Evolutionary conservation across 2,329 filamentous ascomycete genomes (phyloP).

Genomic region (Ophiognomonia clavigignenti-juglandacearum): DNA sequence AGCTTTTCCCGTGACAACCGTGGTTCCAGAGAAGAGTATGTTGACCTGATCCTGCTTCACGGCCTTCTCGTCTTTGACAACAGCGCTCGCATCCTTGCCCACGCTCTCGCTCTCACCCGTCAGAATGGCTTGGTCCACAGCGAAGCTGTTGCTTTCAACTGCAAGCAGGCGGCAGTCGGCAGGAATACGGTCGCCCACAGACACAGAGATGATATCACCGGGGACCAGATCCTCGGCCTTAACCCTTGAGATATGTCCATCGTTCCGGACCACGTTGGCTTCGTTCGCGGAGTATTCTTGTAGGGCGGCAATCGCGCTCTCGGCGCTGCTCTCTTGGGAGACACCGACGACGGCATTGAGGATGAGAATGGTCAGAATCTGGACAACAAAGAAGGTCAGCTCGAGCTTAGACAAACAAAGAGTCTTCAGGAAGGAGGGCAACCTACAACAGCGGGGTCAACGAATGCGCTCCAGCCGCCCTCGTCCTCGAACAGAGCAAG

Average conservation of each 20-base stretch:
- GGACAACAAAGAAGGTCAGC: neutral
- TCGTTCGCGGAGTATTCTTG: conserved; percentile 99
- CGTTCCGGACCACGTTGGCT: conserved; percentile 83
- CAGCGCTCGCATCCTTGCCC: conserved; percentile 66
- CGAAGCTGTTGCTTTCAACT: conserved; percentile 96
- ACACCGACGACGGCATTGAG: conserved; percentile 97
- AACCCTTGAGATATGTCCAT: conserved; percentile 70
- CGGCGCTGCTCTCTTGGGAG: conserved; percentile 96
- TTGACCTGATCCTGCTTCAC: conserved; percentile 98
- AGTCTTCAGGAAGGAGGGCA: neutral
- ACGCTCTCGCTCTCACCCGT: conserved; percentile 98
- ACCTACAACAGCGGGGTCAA: conserved; percentile 90
- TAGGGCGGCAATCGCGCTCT: conserved; percentile 95
- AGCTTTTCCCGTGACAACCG: conserved; percentile 90
- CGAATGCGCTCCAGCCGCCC: conserved; percentile 94
- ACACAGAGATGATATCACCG: conserved; percentile 82
- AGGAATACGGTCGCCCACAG: conserved; percentile 88
- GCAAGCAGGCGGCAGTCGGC: conserved; percentile 87
- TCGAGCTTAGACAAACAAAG: neutral
- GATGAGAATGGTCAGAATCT: conserved; percentile 96
- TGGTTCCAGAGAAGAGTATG: conserved; percentile 97
- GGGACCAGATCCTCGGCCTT: conserved; percentile 97
- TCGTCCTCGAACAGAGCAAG: conserved; percentile 90
- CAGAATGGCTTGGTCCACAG: conserved; percentile 92
- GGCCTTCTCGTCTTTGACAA: conserved; percentile 72